Conservation (phyloP, 768 basidiomycete genomes). For the Sistotremastrum suecicum region DNA sequence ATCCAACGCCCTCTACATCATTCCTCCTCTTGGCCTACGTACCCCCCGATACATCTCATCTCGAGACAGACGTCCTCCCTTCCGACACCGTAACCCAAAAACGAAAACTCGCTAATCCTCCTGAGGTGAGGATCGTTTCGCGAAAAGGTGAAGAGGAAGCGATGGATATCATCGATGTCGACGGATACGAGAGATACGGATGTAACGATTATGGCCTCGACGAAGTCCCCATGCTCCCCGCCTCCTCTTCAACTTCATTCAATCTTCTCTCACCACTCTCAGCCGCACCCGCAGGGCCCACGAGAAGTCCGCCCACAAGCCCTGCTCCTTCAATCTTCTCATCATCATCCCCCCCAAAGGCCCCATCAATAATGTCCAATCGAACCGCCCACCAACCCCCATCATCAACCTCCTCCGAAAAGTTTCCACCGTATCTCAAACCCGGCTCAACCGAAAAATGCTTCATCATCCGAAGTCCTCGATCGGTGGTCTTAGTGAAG, state of each 20-base stretch:
- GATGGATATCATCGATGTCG: constrained; percentile 67
- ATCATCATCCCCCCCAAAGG: too few relatives aligned
- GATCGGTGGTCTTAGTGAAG: constrained; percentile 76
- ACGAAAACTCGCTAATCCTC: constrained; percentile 77
- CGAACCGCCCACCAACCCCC: too few relatives aligned
- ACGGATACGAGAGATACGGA: constrained; percentile 68
- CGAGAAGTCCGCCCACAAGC: neutral
- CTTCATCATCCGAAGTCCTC: constrained; percentile 78
- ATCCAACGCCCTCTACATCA: constrained; percentile 29
- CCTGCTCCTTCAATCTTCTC: too few relatives aligned
- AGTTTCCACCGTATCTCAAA: too few relatives aligned
- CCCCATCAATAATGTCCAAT: neutral
- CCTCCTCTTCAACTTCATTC: neutral
- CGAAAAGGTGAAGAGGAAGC: constrained; percentile 79
- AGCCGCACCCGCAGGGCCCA: neutral
- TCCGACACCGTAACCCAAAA: constrained; percentile 62
- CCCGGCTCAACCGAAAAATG: constrained; percentile 26
- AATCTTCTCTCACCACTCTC: too few relatives aligned
- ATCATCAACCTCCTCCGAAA: too few relatives aligned
- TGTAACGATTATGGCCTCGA: constrained; percentile 85
- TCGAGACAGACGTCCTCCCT: constrained; percentile 49
- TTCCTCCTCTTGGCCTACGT: constrained; percentile 84
- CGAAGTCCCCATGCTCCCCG: constrained; percentile 23
- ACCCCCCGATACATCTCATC: constrained; percentile 57
- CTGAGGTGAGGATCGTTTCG: constrained; percentile 86